Base-by-base conservation (phyloP, 768 basidiomycete genomes). In the Hemileccinum impolitum region DNA sequence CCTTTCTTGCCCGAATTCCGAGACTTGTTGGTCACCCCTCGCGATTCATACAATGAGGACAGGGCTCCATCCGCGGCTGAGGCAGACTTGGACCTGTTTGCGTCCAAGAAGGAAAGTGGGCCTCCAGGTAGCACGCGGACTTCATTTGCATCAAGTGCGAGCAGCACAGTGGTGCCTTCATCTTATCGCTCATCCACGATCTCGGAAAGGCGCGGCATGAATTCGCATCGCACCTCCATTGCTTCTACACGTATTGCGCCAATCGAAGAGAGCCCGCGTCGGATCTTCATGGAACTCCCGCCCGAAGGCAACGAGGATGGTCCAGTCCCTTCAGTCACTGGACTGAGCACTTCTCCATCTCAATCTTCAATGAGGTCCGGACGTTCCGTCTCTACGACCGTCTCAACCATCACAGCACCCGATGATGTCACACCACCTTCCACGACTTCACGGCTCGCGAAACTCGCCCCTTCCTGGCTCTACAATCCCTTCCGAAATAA, bases 401-500 rank as follows among this genome's bases (percentile, higher is more conserved):
- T 51, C 17, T 65, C 63, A 14, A 51, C 65, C 43, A 61, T 43
- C 34, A 51, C 49, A 15, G 52, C 61, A 15, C 31, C 40, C 2
- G 55, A 51, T 23, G 51, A 50, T 25, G 23, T 46, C 39, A 54
- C 55, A 12, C 61, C 61, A 18, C 63, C 66, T 35, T 54, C 72
- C 18, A 56, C 60, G 18, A 57, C 70, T 36, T 59, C 64, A 6
- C 76, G 74, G 23, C 61, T 68, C 11, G 81, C 86, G 2, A 87
- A 82, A 58, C 73, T 88, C 35, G 72, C 87, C 1, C 79, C 87
- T 2, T 75, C 84, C n/a, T 90, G 89, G 89, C 66, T 90, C 11
- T 85, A 89, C 65, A 87, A 82, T 58, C 78, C 84, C 6, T 90
- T 91, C 65, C 73, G 86, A 30, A 81, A 77, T 50, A 77, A 73